Evolutionary conservation across 1,284 basidiomycete genomes (phyloP), one percentile per base, ranked within the genome.

Genomic region (Cryptococcus floricola): DNA sequence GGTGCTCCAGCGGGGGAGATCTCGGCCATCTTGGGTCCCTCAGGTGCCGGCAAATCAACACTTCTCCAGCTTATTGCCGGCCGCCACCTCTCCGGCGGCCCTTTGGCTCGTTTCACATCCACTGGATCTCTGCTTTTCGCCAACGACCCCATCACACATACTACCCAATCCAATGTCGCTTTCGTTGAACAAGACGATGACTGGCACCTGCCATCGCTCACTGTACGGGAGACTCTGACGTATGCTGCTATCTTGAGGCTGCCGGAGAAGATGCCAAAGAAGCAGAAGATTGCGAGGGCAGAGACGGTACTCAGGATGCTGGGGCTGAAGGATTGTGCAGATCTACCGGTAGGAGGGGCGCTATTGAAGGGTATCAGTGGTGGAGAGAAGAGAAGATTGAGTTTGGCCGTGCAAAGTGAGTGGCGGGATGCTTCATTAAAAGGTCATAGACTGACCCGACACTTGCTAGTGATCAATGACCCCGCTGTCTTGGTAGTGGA

Each of bases 181-280:
- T 82, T 81, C 56, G 80, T 82, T 7, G 79, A 82, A 56, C 81
- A 82, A 68, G 81, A 81, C 48, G 81, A 83, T 53, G 77, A 79
- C 49, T 79, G 78, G 67, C 79, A 79, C 62, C 66, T 82, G 3
- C 78, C 79, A 0, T 77, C 75, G 5, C 66, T 80, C 2, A 82
- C 81, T 6, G 80, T 81, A 0, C 54, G 73, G 18, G 70, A 71
- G 59, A 73, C 69, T 18, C 65, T 83, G 3, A 74, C 77, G 0
- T 83, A 80, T 59, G 81, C 82, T 1, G 81, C 81, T 1, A 77
- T 74, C 54, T 70, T 83, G 19, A 70, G 81, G n/a, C 64, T 83
- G 14, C 78, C 76, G 0, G 73, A 71, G 39, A 75, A 73, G 31
- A 76, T 81, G 69, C 73, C 70, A 19, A 63, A 60, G 46, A 73